These are phyloP conservation scores for Neophaeococcomyces mojaviensis DNA, from an alignment of 2,329 filamentous ascomycete genomes.

Conservation along the genomic window DNA sequence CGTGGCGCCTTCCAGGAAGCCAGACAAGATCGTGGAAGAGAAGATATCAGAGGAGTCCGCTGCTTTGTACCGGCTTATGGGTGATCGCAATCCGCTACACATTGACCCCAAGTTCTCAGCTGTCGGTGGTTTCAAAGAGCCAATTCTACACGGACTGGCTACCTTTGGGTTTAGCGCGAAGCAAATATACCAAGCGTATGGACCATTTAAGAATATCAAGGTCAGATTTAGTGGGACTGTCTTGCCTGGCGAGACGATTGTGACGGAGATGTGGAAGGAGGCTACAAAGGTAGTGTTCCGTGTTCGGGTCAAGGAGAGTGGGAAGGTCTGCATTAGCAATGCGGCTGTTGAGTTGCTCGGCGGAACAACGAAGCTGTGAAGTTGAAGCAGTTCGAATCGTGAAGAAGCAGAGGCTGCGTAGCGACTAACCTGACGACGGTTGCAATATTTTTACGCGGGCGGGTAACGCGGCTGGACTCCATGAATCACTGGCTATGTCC, in stretches of 20 bases:
- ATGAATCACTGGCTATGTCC: too few relatives aligned
- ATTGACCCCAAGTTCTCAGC: conserved; percentile 91
- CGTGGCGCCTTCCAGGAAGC: conserved; percentile 64
- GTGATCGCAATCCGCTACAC: conserved; percentile 93
- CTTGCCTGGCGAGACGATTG: conserved; percentile 67
- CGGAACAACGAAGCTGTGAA: conserved; percentile 44
- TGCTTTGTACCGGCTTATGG: conserved; percentile 83
- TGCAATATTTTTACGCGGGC: too few relatives aligned
- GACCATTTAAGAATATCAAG: conserved; percentile 83
- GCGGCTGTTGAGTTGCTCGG: conserved; percentile 68
- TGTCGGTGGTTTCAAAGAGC: conserved; percentile 86
- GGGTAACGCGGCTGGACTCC: too few relatives aligned
- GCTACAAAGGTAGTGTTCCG: conserved; percentile 74
- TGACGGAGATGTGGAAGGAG: conserved; percentile 93
- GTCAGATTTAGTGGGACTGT: conserved; percentile 83
- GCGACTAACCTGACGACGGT: too few relatives aligned
- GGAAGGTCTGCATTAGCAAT: conserved; percentile 76
- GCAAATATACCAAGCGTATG: conserved; percentile 78
- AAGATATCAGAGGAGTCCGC: conserved; percentile 86
- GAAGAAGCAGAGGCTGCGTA: too few relatives aligned
- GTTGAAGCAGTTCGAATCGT: neutral
- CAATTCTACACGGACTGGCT: conserved; percentile 95
- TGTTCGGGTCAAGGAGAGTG: conserved; percentile 83
- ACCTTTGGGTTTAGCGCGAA: conserved; percentile 88
- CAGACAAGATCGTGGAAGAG: conserved; percentile 78